phyloP scores from a whole-genome alignment of 371 early-diverging fungal genomes.

The Polyrhizophydium stewartii region DNA sequence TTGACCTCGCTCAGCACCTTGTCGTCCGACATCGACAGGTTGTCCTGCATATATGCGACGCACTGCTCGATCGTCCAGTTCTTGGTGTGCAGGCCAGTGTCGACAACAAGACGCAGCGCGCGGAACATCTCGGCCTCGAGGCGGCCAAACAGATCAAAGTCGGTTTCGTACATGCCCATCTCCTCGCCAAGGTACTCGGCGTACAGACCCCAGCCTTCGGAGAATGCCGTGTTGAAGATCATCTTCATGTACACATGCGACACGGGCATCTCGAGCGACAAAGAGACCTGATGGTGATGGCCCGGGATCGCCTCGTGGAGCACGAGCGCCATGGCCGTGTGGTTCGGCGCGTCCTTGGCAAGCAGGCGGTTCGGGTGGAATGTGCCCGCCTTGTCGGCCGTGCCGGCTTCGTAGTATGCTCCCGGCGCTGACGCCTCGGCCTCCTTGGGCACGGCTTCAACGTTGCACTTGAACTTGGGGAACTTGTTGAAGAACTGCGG shows the following conservation, averaged over 20 bases:
- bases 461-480: slow-evolving; percentile 23
- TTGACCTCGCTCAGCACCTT: too few relatives aligned
- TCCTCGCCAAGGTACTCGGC: slow-evolving; percentile 36
- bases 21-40: too few relatives aligned
- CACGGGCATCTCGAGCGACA: slow-evolving; percentile 19
- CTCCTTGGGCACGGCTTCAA: slow-evolving; percentile 25
- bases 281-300: slow-evolving; percentile 33
- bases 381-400: slow-evolving; percentile 19
- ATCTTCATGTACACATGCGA: slow-evolving; percentile 24
- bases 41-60: too few relatives aligned
- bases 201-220: slow-evolving; percentile 39
- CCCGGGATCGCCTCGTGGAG: too few relatives aligned
- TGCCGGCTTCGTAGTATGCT: too few relatives aligned
- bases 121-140: slow-evolving; percentile 35
- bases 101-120: too few relatives aligned
- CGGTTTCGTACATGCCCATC: slow-evolving; percentile 37
- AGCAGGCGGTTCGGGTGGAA: slow-evolving; percentile 25
- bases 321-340: too few relatives aligned
- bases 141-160: slow-evolving; percentile 29
- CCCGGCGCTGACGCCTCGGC: slow-evolving; percentile 13
- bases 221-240: slow-evolving; percentile 20
- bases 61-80: too few relatives aligned
- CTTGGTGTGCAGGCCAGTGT: too few relatives aligned
- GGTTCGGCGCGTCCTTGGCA: slow-evolving; percentile 23
- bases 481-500: slow-evolving; percentile 26